These are phyloP conservation scores for Phytophthora ohioensis DNA, from an alignment of 352 stramenopile genomes.

Conservation along the genomic window DNA sequence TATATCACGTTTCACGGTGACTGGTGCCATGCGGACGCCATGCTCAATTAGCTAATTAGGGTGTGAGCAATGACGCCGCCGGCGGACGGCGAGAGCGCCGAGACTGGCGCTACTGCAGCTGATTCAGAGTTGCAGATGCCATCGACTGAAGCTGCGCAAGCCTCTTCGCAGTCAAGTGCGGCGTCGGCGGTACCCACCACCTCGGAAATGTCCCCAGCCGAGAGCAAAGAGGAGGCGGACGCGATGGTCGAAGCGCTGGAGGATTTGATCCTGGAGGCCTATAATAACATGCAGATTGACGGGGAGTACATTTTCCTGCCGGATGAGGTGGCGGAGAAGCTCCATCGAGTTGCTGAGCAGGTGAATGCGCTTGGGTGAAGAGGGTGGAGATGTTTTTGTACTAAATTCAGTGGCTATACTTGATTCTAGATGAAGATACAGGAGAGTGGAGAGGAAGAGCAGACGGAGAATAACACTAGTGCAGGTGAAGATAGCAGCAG, in stretches of 20 bases:
- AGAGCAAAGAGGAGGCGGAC: slow-evolving; percentile 29
- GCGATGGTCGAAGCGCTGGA: slow-evolving; percentile 61
- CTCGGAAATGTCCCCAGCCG: slow-evolving; percentile 10
- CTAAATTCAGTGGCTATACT: slow-evolving; percentile 26
- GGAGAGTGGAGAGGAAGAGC: slow-evolving; percentile 29
- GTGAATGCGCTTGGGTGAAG: slow-evolving; percentile 39
- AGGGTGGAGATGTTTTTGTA: neutral
- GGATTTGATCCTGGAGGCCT: slow-evolving; percentile 81
- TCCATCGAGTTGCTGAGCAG: slow-evolving; percentile 65
- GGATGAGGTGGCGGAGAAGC: slow-evolving; percentile 67
- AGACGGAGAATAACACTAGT: slow-evolving; percentile 29
- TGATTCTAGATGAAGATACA: slow-evolving; percentile 33
- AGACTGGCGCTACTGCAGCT: neutral
- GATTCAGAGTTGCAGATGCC: neutral
- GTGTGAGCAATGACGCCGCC: slow-evolving; percentile 25
- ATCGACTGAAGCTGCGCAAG: slow-evolving; percentile 1
- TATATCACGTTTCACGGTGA: slow-evolving; percentile 28
- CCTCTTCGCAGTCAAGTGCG: slow-evolving; percentile 8
- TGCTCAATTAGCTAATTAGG: slow-evolving; percentile 27
- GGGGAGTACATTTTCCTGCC: slow-evolving; percentile 83
- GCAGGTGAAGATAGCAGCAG: slow-evolving; percentile 33
- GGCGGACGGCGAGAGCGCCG: slow-evolving; percentile 13
- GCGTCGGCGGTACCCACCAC: neutral
- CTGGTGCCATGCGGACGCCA: slow-evolving; percentile 18
- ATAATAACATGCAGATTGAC: slow-evolving; percentile 87